Base-by-base conservation (phyloP, 2,329 filamentous ascomycete genomes). In the Alternaria sp. region DNA sequence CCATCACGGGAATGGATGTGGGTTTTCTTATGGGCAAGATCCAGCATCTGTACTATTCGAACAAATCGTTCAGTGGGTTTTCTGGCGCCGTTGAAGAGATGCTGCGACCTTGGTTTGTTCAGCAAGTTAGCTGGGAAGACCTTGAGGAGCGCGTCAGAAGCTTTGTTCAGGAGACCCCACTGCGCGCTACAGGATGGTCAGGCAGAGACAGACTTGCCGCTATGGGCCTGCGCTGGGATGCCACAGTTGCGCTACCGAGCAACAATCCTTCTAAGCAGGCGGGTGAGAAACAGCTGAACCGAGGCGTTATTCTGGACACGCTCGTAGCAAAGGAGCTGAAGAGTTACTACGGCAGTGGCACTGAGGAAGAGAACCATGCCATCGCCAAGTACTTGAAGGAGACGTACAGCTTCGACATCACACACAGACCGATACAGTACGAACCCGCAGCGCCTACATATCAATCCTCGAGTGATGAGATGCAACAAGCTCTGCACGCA, bases 271-370 rank as follows among this genome's bases (percentile, higher is more conserved):
- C 17, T 9, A 26, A 45, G 26, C 13, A 23, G 12, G 59, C 57
- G 25, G 50, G 30, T 19, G 50, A 57, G 6, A 66, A 67, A 23
- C 36, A 62, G 30, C 57, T 71, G 6, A 26, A 40, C 10, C 36
- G 54, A 30, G 66, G 69, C 23, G 45, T 59, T 10, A 52, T 73
- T 6, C 54, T 74, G 5, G 57, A 71, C 12, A 70, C 61, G 10
- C 57, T 74, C 17, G 12, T 74, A 13, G 67, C 66, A 17, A 71
- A 71, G 25, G 72, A 73, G 30, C 60, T 76, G 21, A 71, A 68
- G 44, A 57, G 54, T 9, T 50, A 67, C 17, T 65, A 74, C 32
- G 69, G 66, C 5, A 69, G 66, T 6, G 68, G 68, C 6, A 66
- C 66, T 0, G 64, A 65, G 1, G 65, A 71, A 28, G 69, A 75